phyloP scores from a whole-genome alignment of 805 yeast species.

The Ascoidea tarda region DNA sequence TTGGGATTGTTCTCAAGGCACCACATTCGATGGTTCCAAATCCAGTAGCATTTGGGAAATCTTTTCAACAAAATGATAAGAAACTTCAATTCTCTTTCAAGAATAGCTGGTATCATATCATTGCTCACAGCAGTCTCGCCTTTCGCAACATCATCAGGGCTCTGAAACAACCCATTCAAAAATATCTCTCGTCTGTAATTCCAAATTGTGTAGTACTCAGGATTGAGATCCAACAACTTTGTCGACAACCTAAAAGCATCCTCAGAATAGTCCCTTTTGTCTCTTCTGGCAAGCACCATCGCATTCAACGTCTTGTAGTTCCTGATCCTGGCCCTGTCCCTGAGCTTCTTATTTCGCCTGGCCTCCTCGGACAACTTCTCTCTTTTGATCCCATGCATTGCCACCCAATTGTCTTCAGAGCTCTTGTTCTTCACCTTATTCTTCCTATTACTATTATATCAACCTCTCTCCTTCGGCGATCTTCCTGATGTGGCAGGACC shows the following conservation, averaged over 20 bases:
- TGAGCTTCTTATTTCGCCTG: conserved; percentile 30
- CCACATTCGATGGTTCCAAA: conserved; percentile 93
- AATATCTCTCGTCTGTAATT: conserved; percentile 73
- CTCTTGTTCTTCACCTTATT: neutral
- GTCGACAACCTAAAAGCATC: conserved; percentile 40
- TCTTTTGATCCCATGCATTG: conserved; percentile 58
- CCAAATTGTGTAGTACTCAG: conserved; percentile 86
- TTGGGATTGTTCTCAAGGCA: conserved; percentile 36
- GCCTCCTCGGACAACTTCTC: conserved; percentile 42
- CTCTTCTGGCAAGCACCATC: conserved; percentile 24
- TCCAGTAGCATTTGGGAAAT: conserved; percentile 90
- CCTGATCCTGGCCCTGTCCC: conserved; percentile 48
- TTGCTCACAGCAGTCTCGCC: conserved; percentile 1
- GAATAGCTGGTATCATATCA: conserved; percentile 17
- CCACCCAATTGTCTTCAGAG: neutral
- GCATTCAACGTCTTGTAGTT: conserved; percentile 34
- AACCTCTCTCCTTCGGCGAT: neutral
- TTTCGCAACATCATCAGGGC: conserved; percentile 1
- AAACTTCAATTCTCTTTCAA: conserved; percentile 48
- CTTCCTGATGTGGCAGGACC: neutral
- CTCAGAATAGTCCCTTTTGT: conserved; percentile 16
- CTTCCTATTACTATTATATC: neutral
- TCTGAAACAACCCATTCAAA: conserved; percentile 16
- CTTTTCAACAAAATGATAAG: conserved; percentile 41
- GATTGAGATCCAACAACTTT: conserved; percentile 47